Conservation (phyloP, 257 asterid genomes). For the Leptodermis oblonga region DNA sequence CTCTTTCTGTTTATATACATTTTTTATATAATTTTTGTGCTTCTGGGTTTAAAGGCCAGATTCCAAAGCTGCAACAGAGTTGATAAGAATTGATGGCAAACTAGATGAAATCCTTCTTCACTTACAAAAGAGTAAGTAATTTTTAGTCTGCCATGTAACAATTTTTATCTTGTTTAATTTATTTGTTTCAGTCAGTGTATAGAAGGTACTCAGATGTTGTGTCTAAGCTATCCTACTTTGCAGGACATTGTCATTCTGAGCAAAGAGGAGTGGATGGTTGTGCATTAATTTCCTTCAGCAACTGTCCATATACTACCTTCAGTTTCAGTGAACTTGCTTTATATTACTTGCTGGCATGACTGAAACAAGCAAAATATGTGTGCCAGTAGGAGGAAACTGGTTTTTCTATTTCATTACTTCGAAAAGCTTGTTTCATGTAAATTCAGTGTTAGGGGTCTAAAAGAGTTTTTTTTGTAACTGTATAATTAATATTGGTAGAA, state of each 20-base stretch:
- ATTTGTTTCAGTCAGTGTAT: background rate
- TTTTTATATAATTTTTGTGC: too few relatives aligned
- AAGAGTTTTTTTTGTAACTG: too few relatives aligned
- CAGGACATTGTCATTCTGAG: too few relatives aligned
- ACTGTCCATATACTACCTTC: background rate
- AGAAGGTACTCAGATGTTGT: background rate
- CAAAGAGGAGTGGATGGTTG: too few relatives aligned
- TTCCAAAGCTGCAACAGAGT: constrained; percentile 73
- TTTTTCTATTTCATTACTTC: background rate
- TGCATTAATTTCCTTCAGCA: too few relatives aligned
- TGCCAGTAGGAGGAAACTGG: background rate
- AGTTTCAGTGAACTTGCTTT: background rate
- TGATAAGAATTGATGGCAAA: constrained; percentile 72
- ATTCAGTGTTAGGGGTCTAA: background rate
- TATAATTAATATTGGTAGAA: too few relatives aligned
- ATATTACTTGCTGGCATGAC: too few relatives aligned
- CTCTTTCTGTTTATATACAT: background rate
- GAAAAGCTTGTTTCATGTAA: background rate
- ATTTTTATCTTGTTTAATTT: background rate
- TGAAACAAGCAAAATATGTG: constrained; percentile 1
- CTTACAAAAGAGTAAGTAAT: constrained; percentile 71
- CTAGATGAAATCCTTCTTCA: constrained; percentile 73
- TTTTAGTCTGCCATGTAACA: background rate
- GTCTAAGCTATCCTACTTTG: background rate
- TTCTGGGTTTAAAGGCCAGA: constrained; percentile 65